Evolutionary conservation across 2,329 filamentous ascomycete genomes (phyloP), one percentile per base, ranked within the genome.

Genomic region (Botrytis porri): DNA sequence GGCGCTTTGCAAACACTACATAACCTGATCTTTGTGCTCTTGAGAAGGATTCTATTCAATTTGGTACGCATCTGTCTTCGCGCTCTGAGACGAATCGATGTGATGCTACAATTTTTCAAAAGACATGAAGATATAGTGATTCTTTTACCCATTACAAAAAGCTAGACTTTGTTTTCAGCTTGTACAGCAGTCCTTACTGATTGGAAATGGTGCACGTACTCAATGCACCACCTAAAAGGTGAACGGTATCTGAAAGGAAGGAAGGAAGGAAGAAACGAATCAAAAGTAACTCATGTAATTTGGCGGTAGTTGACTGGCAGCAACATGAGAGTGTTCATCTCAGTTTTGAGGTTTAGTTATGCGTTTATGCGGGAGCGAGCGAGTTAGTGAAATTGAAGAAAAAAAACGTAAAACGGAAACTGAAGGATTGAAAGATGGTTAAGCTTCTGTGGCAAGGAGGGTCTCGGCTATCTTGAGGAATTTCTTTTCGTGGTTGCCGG

Each of bases 101-200:
- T 22, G 25, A 54, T 54, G n/a, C 32, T 10, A 39, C 3, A 29
- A 48, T 37, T 37, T 37, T 8, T 22, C 25, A 12, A 29, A 18
- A 57, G 12, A 25, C 25, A 67, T 6, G 16, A 57, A 41, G 64
- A 67, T n/a, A 67, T 18, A 67, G 64, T n/a, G 25, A n/a, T 35
- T 39, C 6, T 35, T 39, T 25, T n/a, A 39, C 59, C 57, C 32
- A 54, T 14, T 18, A n/a, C 35, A 12, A 54, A 54, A 48, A 20
- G 25, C 16, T 39, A 39, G 25, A 39, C 32, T 29, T 29, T 20
- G 22, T 16, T 29, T 22, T 29, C 64, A n/a, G 35, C 64, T 54
- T 54, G 25, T 67, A 66, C 32, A 39, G 29, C 64, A 20, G 65
- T 69, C 48, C n/a, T 41, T 69, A 69, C 48, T 3, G 48, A 69